Conservation (phyloP, 2,329 filamentous ascomycete genomes). For the Calonectria pseudoreteaudii region DNA sequence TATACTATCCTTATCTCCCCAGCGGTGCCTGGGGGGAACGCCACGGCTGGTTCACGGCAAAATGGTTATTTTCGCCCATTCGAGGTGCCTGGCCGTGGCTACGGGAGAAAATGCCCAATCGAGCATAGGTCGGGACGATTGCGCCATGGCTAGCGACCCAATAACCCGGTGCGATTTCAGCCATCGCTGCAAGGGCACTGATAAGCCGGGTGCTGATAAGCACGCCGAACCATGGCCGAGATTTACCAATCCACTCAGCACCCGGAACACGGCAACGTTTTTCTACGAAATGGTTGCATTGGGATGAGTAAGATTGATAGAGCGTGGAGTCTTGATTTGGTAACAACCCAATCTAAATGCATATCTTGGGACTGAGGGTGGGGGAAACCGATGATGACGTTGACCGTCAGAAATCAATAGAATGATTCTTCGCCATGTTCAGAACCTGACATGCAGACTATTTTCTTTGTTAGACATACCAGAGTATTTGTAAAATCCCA, state of each 20-base stretch:
- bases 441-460: too few species aligned
- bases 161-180: neutral
- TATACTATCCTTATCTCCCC: conserved; percentile 8
- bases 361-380: neutral
- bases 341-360: neutral
- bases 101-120: conserved; percentile 9
- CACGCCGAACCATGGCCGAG: neutral
- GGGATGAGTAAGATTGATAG: neutral
- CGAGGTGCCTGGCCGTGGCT: neutral
- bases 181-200: neutral
- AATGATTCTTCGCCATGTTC: too few species aligned
- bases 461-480: neutral
- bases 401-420: too few species aligned
- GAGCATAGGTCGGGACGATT: neutral
- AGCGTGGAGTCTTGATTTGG: neutral
- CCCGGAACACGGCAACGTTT: neutral
- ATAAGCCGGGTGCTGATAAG: conserved; percentile 14
- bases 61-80: conserved; percentile 22
- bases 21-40: neutral
- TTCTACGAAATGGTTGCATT: neutral
- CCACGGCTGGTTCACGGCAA: neutral
- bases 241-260: neutral
- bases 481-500: too few species aligned
- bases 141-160: neutral
- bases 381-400: neutral